phyloP scores from a whole-genome alignment of 805 yeast genomes.

The Lachancea sp. region DNA sequence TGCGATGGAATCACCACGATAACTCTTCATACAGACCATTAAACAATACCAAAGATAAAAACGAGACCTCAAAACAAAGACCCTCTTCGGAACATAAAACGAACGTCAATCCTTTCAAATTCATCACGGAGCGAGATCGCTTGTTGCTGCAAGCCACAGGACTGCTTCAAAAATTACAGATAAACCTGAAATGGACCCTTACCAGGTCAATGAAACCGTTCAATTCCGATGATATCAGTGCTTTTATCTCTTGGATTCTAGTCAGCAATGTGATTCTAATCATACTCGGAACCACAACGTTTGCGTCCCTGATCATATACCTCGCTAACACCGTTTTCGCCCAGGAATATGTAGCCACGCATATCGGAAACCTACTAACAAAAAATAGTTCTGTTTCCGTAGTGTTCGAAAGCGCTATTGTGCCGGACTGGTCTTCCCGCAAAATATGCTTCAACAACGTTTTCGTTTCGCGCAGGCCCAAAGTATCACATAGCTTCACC shows the following conservation, averaged over 20 bases:
- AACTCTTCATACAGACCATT: background rate
- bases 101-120: slow-evolving; percentile 11
- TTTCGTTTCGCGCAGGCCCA: slow-evolving; percentile 77
- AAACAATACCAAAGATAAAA: background rate
- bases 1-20: slow-evolving; percentile 2
- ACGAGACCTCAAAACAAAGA: background rate
- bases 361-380: slow-evolving; percentile 77
- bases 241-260: slow-evolving; percentile 85
- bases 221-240: slow-evolving; percentile 87
- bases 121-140: slow-evolving; percentile 24
- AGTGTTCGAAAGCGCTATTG: slow-evolving; percentile 87
- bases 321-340: slow-evolving; percentile 52
- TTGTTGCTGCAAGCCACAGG: slow-evolving; percentile 39
- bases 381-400: slow-evolving; percentile 76
- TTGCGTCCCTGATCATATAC: slow-evolving; percentile 71
- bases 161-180: slow-evolving; percentile 36
- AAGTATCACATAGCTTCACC: slow-evolving; percentile 41
- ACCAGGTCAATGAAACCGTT: slow-evolving; percentile 75
- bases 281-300: slow-evolving; percentile 86
- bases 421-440: slow-evolving; percentile 89
- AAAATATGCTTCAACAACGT: slow-evolving; percentile 79
- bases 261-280: slow-evolving; percentile 80
- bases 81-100: background rate
- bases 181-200: slow-evolving; percentile 64
- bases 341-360: slow-evolving; percentile 74